Base-by-base conservation (phyloP, 768 basidiomycete species). In the Termitomyces sp. region DNA sequence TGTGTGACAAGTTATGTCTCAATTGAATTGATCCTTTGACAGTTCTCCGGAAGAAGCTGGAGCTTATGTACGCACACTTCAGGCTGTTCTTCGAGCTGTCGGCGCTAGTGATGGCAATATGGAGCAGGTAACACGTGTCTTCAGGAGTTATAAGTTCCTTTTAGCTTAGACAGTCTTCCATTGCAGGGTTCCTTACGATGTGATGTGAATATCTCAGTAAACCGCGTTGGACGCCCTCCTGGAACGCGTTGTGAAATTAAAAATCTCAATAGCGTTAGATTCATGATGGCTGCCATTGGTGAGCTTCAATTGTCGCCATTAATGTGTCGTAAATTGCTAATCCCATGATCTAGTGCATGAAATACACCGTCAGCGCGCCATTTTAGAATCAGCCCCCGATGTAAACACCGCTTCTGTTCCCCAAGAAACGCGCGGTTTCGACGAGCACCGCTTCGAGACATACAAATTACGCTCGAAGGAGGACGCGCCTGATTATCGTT, bases 231-330 rank as follows among this genome's bases (percentile, higher is more conserved):
- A 9, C 72, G 80, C 6, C 71, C 81, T 4, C 85, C 74, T 1
- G 87, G 94, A 2, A 96, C 89, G 1, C 85, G 96, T 31, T 95
- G 94, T 66, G 96, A 99, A 72, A 85, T 99, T 64, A 99, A 99
- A 73, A 99, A 99, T 65, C 79, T 99, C 44, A 98, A 98, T 68
- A 94, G 93, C 54, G 78, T 97, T 44, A 84, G 83, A 61, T 94
- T 88, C 70, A 87, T 94, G 74, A 82, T 82, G 70, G 79, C 83
- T 18, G 96, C 95, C 13, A 92, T 98, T 52, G 80, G 96, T 97
- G 82, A 73, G 45, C 26, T 15, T 52, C 10, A 46, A 48, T 52
- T 8, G 29, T 44, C 28, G 46, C 41, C 50, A 15, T 28, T 46
- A 20, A 12, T 4, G 24, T 29, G n/a, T 10, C 45, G 28, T 24